phyloP scores from a whole-genome alignment of 192 early-diverging fungal genomes.

The Geranomyces michiganensis region DNA sequence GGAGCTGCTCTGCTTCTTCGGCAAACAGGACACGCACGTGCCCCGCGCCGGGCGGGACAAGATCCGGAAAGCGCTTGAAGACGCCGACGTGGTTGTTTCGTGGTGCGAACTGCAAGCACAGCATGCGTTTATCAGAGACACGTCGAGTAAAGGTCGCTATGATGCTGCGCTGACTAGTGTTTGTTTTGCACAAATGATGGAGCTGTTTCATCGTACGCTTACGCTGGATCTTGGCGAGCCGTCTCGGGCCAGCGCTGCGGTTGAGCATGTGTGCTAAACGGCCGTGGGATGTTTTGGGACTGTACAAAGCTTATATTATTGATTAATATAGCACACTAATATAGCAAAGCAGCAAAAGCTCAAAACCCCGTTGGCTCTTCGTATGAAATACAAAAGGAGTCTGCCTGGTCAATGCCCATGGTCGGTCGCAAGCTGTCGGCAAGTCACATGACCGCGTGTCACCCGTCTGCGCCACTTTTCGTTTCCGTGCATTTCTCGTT shows the following conservation, averaged over 20 bases:
- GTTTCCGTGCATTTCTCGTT: background rate
- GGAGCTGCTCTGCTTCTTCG: constrained; percentile 17
- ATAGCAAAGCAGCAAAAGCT: too few species aligned
- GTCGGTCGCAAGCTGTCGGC: too few species aligned
- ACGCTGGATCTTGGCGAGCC: constrained; percentile 28
- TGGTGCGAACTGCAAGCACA: constrained; percentile 66
- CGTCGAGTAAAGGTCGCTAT: constrained; percentile 64
- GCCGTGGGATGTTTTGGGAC: too few species aligned
- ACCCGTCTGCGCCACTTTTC: background rate
- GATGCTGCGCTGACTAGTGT: constrained; percentile 62
- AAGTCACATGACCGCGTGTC: constrained; percentile 1
- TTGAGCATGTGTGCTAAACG: constrained; percentile 1
- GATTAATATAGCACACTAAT: too few species aligned
- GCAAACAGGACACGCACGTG: constrained; percentile 67
- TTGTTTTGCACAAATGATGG: constrained; percentile 60
- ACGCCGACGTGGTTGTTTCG: constrained; percentile 52
- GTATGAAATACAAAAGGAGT: too few species aligned
- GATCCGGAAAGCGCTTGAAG: constrained; percentile 59
- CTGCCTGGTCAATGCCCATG: too few species aligned
- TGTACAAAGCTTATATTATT: too few species aligned
- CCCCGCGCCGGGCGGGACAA: constrained; percentile 56
- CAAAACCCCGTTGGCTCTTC: too few species aligned
- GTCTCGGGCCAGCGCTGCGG: background rate
- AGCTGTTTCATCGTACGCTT: constrained; percentile 61
- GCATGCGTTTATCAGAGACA: constrained; percentile 72